Conservation (phyloP, 164 flowering plant genomes). For the Liquidambar formosana region DNA sequence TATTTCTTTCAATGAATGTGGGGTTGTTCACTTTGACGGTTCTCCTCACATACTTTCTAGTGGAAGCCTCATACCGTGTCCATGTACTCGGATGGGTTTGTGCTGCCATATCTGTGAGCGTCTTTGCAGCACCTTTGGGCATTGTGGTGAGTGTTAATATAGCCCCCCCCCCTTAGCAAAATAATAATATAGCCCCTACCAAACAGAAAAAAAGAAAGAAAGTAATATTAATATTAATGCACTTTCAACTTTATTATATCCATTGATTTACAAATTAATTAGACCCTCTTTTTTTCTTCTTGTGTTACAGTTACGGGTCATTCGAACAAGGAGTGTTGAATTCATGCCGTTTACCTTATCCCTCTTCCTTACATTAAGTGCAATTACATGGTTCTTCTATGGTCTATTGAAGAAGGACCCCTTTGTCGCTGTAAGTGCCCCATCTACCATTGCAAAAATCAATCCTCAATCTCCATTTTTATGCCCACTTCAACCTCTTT, state of each 20-base stretch:
- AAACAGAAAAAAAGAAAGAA: too few species aligned
- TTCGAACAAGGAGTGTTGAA: conserved; percentile 43
- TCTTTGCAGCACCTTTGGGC: conserved; percentile 57
- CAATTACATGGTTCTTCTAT: conserved; percentile 45
- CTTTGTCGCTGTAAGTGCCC: conserved; percentile 33
- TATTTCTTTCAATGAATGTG: conserved; percentile 25
- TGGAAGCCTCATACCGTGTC: conserved; percentile 10
- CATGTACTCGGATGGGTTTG: conserved; percentile 50
- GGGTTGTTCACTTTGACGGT: conserved; percentile 30
- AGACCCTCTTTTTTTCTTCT: too few species aligned
- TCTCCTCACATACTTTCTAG: conserved; percentile 22
- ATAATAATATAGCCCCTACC: too few species aligned
- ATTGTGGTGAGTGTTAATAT: conserved; percentile 30
- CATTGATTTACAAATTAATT: too few species aligned
- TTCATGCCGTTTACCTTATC: conserved; percentile 51
- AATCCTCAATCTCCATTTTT: background rate
- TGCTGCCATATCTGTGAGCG: conserved; percentile 37
- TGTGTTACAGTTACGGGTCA: conserved; percentile 35
- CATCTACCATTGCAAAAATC: background rate
- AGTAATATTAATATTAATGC: too few species aligned
- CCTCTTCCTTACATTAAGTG: conserved; percentile 43
- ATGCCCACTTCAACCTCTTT: background rate
- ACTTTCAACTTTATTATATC: too few species aligned
- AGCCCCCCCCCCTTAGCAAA: too few species aligned
- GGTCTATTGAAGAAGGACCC: conserved; percentile 34